Evolutionary conservation across 2,329 filamentous ascomycete genomes (phyloP).

Genomic region (Ophioceras dolichostomum): DNA sequence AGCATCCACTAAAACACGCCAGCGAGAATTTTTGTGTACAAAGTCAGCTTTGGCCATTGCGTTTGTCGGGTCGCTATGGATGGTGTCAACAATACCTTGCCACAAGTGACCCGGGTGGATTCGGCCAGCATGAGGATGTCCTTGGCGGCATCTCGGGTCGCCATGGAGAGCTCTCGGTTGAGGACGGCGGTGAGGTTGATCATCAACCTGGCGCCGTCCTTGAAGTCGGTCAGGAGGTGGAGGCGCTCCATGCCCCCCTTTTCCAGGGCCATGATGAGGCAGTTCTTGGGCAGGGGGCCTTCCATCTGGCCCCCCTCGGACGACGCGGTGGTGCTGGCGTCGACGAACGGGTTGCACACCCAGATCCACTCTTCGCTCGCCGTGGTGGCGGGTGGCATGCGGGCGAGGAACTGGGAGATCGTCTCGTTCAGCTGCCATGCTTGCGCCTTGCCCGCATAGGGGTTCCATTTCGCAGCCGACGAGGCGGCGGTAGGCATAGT

Average conservation of each 20-base stretch:
- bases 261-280: constrained; percentile 34
- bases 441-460: constrained; percentile 37
- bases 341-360: constrained; percentile 51
- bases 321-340: constrained; percentile 19
- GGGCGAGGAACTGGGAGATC: constrained; percentile 41
- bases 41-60: constrained; percentile 9
- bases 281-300: constrained; percentile 32
- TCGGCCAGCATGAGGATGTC: constrained; percentile 51
- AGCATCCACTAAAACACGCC: constrained; percentile 62
- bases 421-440: constrained; percentile 40
- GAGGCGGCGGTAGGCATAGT: too few relatives aligned
- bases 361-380: constrained; percentile 56
- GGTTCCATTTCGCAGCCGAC: constrained; percentile 39
- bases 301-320: constrained; percentile 31
- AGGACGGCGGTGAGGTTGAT: constrained; percentile 21
- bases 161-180: constrained; percentile 33
- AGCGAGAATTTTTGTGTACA: too few relatives aligned
- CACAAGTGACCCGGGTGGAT: constrained; percentile 42
- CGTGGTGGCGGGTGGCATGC: constrained; percentile 57
- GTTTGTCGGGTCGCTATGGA: constrained; percentile 15
- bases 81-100: too few relatives aligned
- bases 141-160: constrained; percentile 33
- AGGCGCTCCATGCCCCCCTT: constrained; percentile 39
- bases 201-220: constrained; percentile 29
- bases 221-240: constrained; percentile 30